A percentile compares a stretch with the other conserved stretches of the same genome.
These are phyloP conservation scores for Acacia melanoxylon DNA, from an alignment of 306 rosid species.

Conservation along the genomic window DNA sequence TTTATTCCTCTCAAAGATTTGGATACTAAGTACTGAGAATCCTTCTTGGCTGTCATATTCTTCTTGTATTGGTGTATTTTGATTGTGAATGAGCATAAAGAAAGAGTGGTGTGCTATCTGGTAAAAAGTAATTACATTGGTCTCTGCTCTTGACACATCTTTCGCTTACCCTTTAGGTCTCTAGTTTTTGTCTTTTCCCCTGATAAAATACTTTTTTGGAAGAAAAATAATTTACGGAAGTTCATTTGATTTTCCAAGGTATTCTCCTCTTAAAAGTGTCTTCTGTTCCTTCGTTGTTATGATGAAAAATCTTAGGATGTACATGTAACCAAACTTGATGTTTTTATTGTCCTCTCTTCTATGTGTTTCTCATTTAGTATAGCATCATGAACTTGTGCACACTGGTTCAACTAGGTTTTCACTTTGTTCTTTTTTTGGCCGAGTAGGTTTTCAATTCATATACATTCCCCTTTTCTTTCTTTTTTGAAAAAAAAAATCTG, in stretches of 20 bases:
- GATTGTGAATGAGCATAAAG: not conserved
- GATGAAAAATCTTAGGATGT: constrained; percentile 10
- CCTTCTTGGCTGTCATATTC: not conserved
- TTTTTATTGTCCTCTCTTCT: not conserved
- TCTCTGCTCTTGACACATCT: constrained; percentile 7
- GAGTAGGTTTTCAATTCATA: not conserved
- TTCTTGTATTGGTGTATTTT: not conserved
- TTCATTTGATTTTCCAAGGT: not conserved
- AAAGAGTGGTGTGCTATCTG: constrained; percentile 7
- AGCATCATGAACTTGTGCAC: constrained; percentile 9
- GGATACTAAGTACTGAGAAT: not conserved
- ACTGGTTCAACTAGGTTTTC: constrained; percentile 5
- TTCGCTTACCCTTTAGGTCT: not conserved
- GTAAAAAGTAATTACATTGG: not conserved
- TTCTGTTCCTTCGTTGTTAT: constrained; percentile 15
- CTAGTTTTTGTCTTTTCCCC: not conserved
- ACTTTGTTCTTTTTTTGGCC: not conserved
- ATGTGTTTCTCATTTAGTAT: constrained; percentile 2
- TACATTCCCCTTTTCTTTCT: not conserved
- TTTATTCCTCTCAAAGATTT: constrained; percentile 19
- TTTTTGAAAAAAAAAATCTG: not conserved
- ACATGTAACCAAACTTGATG: not conserved
- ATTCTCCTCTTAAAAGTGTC: not conserved
- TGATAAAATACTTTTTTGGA: constrained; percentile 15
- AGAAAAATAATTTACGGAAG: not conserved